Evolutionary conservation across 345 rosid genomes (phyloP).

Genomic region (Hibiscus tridactylites): DNA sequence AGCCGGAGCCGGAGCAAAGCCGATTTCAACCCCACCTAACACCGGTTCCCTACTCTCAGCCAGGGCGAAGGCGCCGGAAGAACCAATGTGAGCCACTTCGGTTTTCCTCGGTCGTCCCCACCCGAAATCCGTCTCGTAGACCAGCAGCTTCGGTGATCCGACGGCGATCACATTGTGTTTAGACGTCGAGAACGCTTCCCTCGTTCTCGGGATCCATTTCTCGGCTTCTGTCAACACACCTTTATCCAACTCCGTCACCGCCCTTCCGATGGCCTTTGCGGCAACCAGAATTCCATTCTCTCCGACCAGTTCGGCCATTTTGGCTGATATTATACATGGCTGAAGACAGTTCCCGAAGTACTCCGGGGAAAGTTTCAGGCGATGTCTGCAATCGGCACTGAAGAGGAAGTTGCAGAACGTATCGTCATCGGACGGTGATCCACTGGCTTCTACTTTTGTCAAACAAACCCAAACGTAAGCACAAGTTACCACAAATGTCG

Average conservation of each 20-base stretch:
- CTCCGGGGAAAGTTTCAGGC: neutral
- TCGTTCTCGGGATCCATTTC: slow-evolving; percentile 25
- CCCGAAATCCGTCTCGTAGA: neutral
- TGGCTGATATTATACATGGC: neutral
- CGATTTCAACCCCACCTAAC: neutral
- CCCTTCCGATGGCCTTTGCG: slow-evolving; percentile 27
- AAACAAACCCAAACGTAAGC: slow-evolving; percentile 5
- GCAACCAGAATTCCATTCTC: slow-evolving; percentile 28
- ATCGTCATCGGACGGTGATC: neutral
- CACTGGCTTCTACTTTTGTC: neutral
- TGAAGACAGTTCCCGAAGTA: slow-evolving; percentile 35
- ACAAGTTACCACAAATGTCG: neutral
- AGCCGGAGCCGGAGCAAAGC: neutral
- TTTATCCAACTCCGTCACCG: slow-evolving; percentile 23
- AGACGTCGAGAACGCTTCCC: neutral
- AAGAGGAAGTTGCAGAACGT: neutral
- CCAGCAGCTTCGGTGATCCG: neutral
- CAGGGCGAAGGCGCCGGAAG: neutral
- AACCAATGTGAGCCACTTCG: neutral
- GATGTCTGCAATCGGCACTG: neutral
- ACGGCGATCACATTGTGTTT: neutral
- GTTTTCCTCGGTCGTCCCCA: neutral
- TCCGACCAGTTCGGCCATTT: slow-evolving; percentile 16
- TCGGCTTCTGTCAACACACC: slow-evolving; percentile 23
- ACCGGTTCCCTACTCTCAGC: neutral